Evolutionary conservation across 2,329 filamentous ascomycete species (phyloP).

Genomic region (Nannizziopsis barbatae): DNA sequence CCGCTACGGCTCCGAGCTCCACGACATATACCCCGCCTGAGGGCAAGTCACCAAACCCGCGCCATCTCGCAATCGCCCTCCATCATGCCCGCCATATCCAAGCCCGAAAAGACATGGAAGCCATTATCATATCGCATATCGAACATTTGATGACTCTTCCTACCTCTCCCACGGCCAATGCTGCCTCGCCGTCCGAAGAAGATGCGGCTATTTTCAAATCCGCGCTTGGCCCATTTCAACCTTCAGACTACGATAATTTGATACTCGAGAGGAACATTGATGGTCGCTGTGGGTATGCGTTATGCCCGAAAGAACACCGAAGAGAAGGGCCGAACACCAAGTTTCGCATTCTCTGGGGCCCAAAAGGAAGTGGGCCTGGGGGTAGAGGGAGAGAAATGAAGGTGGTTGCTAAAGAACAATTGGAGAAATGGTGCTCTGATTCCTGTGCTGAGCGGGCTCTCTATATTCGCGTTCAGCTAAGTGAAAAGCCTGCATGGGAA

Average conservation of each 20-base stretch:
- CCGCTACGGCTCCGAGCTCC: constrained; percentile 31
- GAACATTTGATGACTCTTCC: constrained; percentile 59
- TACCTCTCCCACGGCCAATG: constrained; percentile 40
- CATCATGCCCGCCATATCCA: constrained; percentile 76
- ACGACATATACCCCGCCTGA: constrained; percentile 23
- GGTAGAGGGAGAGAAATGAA: constrained; percentile 44
- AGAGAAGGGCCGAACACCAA: constrained; percentile 48
- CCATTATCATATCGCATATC: constrained; percentile 59
- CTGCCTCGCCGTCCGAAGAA: constrained; percentile 42
- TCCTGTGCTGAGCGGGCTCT: constrained; percentile 67
- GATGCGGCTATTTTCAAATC: constrained; percentile 57
- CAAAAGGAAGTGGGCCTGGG: constrained; percentile 37
- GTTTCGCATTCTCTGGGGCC: constrained; percentile 55
- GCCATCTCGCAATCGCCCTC: constrained; percentile 53
- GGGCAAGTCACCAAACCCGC: constrained; percentile 30
- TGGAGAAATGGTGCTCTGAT: constrained; percentile 80
- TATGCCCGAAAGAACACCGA: constrained; percentile 59
- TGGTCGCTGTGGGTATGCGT: constrained; percentile 67
- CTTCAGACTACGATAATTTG: constrained; percentile 77
- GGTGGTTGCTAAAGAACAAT: constrained; percentile 58
- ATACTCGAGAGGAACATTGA: constrained; percentile 82
- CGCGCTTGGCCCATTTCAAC: constrained; percentile 63
- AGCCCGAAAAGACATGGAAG: constrained; percentile 66
- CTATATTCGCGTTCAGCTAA: constrained; percentile 80
- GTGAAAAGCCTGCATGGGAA: constrained; percentile 76